Conservation (phyloP, 2,329 filamentous ascomycete species). For the Thyridium curvatum region DNA sequence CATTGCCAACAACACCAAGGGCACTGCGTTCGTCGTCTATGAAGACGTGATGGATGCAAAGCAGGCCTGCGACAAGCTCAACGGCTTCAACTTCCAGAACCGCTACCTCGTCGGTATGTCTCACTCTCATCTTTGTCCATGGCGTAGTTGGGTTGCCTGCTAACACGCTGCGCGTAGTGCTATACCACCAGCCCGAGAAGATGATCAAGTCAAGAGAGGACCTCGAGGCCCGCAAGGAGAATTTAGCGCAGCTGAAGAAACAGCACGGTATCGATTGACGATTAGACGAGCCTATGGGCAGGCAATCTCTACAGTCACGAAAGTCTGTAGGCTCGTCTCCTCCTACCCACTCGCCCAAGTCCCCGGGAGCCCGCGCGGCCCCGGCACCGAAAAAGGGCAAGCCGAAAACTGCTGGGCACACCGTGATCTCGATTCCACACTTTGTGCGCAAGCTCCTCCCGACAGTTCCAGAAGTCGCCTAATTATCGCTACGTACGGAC, state of each 20-base stretch:
- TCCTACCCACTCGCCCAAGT: conserved; percentile 31
- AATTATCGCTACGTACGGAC: conserved; percentile 1
- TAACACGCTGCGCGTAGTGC: conserved; percentile 29
- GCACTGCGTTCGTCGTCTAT: conserved; percentile 98
- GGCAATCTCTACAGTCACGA: conserved; percentile 32
- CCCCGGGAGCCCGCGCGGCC: conserved; percentile 19
- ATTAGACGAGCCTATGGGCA: conserved; percentile 63
- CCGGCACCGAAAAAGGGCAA: conserved; percentile 37
- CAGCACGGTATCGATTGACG: conserved; percentile 99
- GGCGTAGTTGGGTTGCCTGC: background rate
- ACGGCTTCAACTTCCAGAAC: conserved; percentile 99
- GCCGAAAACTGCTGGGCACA: conserved; percentile 28
- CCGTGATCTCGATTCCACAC: conserved; percentile 25
- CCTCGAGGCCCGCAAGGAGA: conserved; percentile 87
- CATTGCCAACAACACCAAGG: conserved; percentile 95
- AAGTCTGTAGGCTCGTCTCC: conserved; percentile 58
- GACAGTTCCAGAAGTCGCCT: conserved; percentile 26
- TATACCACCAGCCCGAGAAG: conserved; percentile 62
- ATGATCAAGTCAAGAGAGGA: conserved; percentile 83
- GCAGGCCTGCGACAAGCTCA: conserved; percentile 97
- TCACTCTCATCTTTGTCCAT: conserved; percentile 3
- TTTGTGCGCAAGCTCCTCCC: conserved; percentile 29
- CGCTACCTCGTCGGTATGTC: conserved; percentile 92
- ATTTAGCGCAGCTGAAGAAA: conserved; percentile 95
- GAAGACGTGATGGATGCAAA: conserved; percentile 99